Conservation (phyloP, 805 yeast genomes). For the Wickerhamiella kurtzmanii region DNA sequence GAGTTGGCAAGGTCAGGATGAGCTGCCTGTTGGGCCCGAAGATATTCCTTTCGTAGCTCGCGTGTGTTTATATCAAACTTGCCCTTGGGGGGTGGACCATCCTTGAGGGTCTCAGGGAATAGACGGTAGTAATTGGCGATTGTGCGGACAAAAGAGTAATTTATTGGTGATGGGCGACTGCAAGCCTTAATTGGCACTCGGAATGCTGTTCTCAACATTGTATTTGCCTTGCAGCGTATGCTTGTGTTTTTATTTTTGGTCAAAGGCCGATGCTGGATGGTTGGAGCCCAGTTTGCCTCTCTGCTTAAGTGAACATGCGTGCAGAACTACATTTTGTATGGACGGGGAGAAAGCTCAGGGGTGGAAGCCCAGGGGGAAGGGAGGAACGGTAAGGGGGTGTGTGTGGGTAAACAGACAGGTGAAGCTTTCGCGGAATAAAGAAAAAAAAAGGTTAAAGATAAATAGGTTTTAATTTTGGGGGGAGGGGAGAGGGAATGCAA, state of each 20-base stretch:
- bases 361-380: too few relatives aligned
- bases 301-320: background rate
- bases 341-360: too few relatives aligned
- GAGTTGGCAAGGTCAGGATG: constrained; percentile 62
- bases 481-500: background rate
- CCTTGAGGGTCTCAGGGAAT: constrained; percentile 65
- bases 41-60: constrained; percentile 57
- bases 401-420: too few relatives aligned
- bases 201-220: background rate
- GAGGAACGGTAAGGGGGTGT: too few relatives aligned
- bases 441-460: too few relatives aligned
- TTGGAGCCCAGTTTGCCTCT: too few relatives aligned
- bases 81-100: constrained; percentile 49
- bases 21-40: constrained; percentile 52
- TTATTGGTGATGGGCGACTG: too few relatives aligned
- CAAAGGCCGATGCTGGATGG: too few relatives aligned
- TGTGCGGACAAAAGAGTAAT: background rate
- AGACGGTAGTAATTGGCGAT: constrained; percentile 35
- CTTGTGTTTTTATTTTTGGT: too few relatives aligned
- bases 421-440: too few relatives aligned
- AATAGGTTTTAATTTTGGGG: background rate
- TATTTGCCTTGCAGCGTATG: too few relatives aligned
- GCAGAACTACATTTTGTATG: background rate
- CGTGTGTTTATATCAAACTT: constrained; percentile 44
- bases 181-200: background rate